These are phyloP conservation scores for Thymus quinquecostatus DNA, from an alignment of 257 asterid genomes.

Conservation along the genomic window DNA sequence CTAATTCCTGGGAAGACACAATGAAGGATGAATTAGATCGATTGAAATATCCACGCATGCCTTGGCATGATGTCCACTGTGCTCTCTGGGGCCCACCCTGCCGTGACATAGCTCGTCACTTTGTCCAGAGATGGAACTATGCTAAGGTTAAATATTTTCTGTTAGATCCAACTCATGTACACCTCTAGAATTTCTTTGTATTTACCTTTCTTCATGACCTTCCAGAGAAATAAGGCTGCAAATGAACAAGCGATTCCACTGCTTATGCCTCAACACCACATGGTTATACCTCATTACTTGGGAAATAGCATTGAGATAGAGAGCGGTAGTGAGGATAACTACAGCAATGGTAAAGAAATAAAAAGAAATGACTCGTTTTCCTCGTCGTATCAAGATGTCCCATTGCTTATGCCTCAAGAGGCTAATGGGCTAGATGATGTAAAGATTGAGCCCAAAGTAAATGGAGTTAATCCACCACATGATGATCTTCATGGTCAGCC, in stretches of 20 bases:
- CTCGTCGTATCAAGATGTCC: constrained; percentile 82
- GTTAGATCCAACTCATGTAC: constrained; percentile 13
- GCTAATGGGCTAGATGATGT: constrained; percentile 61
- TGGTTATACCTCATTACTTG: constrained; percentile 97
- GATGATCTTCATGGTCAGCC: constrained; percentile 60
- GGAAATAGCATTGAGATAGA: constrained; percentile 59
- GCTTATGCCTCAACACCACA: constrained; percentile 97
- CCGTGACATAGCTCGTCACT: constrained; percentile 93
- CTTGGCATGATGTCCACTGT: constrained; percentile 99
- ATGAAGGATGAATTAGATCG: constrained; percentile 91
- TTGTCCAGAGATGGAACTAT: constrained; percentile 96
- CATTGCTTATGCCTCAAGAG: constrained; percentile 92
- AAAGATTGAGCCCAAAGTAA: constrained; percentile 51
- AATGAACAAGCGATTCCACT: constrained; percentile 86
- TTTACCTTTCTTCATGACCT: constrained; percentile 38
- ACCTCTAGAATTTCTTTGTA: constrained; percentile 23
- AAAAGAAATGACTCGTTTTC: constrained; percentile 64
- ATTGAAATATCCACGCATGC: constrained; percentile 86
- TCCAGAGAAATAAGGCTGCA: constrained; percentile 91
- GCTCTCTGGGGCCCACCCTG: constrained; percentile 98
- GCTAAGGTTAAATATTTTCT: constrained; percentile 68
- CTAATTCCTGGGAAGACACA: constrained; percentile 94
- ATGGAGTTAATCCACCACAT: constrained; percentile 44
- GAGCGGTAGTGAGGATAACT: constrained; percentile 36
- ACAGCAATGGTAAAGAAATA: constrained; percentile 34